phyloP scores from a whole-genome alignment of 768 basidiomycete genomes.

The Boletus reticuloceps region DNA sequence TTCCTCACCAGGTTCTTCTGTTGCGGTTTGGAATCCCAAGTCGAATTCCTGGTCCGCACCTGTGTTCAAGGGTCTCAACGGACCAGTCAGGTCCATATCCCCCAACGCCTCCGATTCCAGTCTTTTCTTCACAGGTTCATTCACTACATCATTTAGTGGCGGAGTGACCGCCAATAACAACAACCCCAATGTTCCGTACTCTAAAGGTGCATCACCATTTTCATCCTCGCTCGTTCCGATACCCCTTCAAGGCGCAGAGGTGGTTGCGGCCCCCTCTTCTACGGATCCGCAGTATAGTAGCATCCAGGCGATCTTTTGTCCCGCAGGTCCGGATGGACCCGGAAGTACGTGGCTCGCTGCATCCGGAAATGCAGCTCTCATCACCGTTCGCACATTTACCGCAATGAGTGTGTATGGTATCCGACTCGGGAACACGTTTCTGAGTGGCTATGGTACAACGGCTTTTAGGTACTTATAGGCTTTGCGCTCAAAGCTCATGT shows the following conservation, averaged over 20 bases:
- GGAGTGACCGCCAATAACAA: conserved; percentile 54
- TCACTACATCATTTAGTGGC: conserved; percentile 70
- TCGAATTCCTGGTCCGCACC: conserved; percentile 69
- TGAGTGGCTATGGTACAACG: conserved; percentile 77
- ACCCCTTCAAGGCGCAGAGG: conserved; percentile 56
- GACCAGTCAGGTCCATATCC: conserved; percentile 72
- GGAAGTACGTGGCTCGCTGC: conserved; percentile 83
- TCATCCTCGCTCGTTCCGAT: conserved; percentile 88
- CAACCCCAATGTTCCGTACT: conserved; percentile 85
- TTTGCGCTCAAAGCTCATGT: neutral
- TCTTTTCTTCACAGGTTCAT: conserved; percentile 87
- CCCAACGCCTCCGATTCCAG: conserved; percentile 68
- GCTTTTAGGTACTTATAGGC: conserved; percentile 63
- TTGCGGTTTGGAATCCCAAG: conserved; percentile 70
- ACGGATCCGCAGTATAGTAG: conserved; percentile 56
- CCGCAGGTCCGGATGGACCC: conserved; percentile 74
- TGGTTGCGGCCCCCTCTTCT: conserved; percentile 63
- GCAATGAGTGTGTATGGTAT: conserved; percentile 76
- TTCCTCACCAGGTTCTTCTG: conserved; percentile 59
- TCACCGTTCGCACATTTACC: conserved; percentile 75
- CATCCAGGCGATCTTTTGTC: conserved; percentile 77
- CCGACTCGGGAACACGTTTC: conserved; percentile 90
- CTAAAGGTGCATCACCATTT: conserved; percentile 78
- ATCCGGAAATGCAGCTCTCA: conserved; percentile 64
- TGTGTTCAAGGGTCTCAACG: conserved; percentile 77